A percentile compares a stretch with the other conserved stretches of the same genome.
Conservation (phyloP, 2,329 filamentous ascomycete genomes). For the Venturia asperata region DNA sequence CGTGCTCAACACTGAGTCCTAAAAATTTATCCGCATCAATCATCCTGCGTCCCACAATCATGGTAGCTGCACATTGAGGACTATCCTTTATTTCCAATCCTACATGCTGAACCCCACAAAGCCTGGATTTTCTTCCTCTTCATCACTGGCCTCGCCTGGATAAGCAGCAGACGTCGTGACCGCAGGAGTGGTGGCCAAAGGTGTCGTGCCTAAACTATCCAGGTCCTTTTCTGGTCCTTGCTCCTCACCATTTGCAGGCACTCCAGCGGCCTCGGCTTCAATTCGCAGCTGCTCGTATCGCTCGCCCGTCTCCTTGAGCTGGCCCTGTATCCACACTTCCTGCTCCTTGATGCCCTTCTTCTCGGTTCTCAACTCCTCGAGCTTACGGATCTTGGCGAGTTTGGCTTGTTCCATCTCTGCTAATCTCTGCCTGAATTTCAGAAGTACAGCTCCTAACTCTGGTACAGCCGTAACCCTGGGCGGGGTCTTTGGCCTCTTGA, state of each 20-base stretch:
- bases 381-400: constrained; percentile 51
- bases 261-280: constrained; percentile 9
- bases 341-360: constrained; percentile 60
- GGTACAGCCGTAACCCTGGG: constrained; percentile 73
- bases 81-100: not conserved
- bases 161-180: not conserved
- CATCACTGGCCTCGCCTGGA: not conserved
- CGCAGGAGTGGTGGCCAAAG: not conserved
- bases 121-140: constrained; percentile 3
- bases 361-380: constrained; percentile 62
- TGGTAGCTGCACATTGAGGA: not conserved
- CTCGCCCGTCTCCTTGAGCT: constrained; percentile 74
- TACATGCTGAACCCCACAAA: constrained; percentile 6
- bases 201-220: constrained; percentile 16
- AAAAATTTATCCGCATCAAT: not conserved
- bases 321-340: constrained; percentile 70
- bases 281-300: constrained; percentile 47
- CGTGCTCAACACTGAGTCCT: not conserved
- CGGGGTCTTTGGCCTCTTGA: constrained; percentile 50
- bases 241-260: constrained; percentile 10
- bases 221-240: constrained; percentile 8
- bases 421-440: constrained; percentile 55
- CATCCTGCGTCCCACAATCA: no score
- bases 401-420: constrained; percentile 54
- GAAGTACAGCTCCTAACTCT: constrained; percentile 59